These are phyloP conservation scores for Apostasia ramifera DNA, from an alignment of 106 monocot genomes.

Conservation along the genomic window DNA sequence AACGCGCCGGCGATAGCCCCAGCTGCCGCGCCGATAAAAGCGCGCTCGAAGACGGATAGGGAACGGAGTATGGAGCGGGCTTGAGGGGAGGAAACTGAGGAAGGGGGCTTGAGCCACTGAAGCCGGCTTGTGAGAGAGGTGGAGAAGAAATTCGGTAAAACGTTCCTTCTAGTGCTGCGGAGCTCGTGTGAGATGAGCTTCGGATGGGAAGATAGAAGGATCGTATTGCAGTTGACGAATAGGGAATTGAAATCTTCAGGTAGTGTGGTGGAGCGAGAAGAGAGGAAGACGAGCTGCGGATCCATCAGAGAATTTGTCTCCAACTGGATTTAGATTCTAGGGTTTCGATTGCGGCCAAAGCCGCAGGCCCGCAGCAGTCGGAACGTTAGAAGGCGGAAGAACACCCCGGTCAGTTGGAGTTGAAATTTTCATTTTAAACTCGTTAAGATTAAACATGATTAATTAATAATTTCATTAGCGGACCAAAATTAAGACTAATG, in stretches of 20 bases:
- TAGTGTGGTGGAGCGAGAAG: background rate
- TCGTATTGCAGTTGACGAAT: slow-evolving; percentile 33
- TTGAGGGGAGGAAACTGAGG: background rate
- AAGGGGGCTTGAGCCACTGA: background rate
- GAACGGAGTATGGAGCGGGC: slow-evolving; percentile 25
- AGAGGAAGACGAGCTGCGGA: background rate
- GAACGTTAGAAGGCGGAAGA: too few species aligned
- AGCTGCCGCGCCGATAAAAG: slow-evolving; percentile 22
- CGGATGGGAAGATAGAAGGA: slow-evolving; percentile 20
- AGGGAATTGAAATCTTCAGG: slow-evolving; percentile 25
- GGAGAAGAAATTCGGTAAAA: background rate
- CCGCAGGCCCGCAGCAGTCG: too few species aligned
- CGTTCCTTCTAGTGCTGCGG: background rate
- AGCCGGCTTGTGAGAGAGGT: background rate
- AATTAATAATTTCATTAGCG: too few species aligned
- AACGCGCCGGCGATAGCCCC: slow-evolving; percentile 90
- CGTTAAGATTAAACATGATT: too few species aligned
- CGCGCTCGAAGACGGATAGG: slow-evolving; percentile 17
- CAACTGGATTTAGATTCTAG: too few species aligned
- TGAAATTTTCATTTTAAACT: too few species aligned
- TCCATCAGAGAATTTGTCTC: slow-evolving; percentile 1
- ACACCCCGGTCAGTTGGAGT: too few species aligned
- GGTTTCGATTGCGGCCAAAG: too few species aligned
- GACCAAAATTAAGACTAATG: too few species aligned
- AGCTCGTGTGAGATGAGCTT: slow-evolving; percentile 3